A percentile compares a stretch with the other conserved stretches of the same genome.
These are phyloP conservation scores for Globisporangium middletonii DNA, from an alignment of 352 stramenopile genomes.

Conservation along the genomic window DNA sequence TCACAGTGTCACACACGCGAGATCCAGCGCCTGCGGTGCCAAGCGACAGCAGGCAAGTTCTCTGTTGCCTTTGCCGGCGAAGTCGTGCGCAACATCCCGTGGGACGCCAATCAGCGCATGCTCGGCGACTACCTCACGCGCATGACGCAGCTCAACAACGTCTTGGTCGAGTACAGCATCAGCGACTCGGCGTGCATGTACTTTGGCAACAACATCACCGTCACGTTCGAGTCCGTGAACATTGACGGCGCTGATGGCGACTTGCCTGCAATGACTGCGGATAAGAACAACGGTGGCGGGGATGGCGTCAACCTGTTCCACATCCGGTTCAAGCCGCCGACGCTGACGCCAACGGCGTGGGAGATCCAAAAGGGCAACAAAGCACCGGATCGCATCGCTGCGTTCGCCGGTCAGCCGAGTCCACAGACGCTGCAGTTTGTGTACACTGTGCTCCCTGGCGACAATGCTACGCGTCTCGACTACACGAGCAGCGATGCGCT, in stretches of 20 bases:
- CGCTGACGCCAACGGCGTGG: constrained; percentile 40
- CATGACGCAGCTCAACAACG: constrained; percentile 59
- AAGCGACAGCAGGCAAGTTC: constrained; percentile 60
- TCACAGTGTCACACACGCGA: constrained; percentile 47
- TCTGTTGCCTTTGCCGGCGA: constrained; percentile 47
- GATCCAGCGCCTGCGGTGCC: constrained; percentile 55
- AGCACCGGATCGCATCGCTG: constrained; percentile 29
- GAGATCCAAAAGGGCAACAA: constrained; percentile 59
- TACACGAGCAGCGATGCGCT: constrained; percentile 65
- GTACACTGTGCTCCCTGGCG: constrained; percentile 55
- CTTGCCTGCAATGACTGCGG: constrained; percentile 50
- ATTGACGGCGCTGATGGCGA: constrained; percentile 55
- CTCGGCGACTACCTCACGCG: constrained; percentile 43
- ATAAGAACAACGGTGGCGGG: constrained; percentile 37
- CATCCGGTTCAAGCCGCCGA: constrained; percentile 35
- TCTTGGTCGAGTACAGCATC: constrained; percentile 57
- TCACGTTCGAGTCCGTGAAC: constrained; percentile 78
- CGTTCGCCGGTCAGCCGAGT: constrained; percentile 22
- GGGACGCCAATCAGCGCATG: constrained; percentile 34
- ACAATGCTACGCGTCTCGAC: constrained; percentile 54
- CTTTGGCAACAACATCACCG: constrained; percentile 73
- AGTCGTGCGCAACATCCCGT: constrained; percentile 62
- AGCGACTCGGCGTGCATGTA: constrained; percentile 61
- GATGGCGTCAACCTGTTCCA: constrained; percentile 35
- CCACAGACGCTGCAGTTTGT: constrained; percentile 47